A percentile compares a stretch with the other conserved stretches of the same genome.
Conservation (phyloP, 2,329 filamentous ascomycete species). For the Myriosclerotinia duriaeana region DNA sequence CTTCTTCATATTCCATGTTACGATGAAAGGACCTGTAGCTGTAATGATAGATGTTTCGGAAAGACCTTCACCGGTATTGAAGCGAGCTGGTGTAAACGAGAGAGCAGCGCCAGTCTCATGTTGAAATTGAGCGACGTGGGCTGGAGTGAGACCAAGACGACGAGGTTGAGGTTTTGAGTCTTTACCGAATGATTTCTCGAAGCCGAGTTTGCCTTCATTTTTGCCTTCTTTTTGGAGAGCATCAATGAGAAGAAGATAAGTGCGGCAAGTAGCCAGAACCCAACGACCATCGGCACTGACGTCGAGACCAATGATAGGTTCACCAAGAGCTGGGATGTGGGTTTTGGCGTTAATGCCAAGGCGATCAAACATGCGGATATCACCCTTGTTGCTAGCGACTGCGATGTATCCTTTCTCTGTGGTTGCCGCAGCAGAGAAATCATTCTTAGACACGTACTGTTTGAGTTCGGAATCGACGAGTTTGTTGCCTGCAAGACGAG, state of each 20-base stretch:
- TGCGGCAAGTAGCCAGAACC: conserved; percentile 91
- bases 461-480: conserved; percentile 91
- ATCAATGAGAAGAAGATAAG: conserved; percentile 92
- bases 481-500: conserved; percentile 85
- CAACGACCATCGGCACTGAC: conserved; percentile 94
- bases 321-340: conserved; percentile 89
- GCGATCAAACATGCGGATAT: conserved; percentile 93
- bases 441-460: conserved; percentile 95
- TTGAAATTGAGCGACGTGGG: conserved; percentile 95
- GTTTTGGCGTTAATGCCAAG: conserved; percentile 98
- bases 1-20: conserved; percentile 95
- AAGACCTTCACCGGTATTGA: conserved; percentile 81
- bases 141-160: conserved; percentile 82
- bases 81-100: conserved; percentile 85
- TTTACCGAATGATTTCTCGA: conserved; percentile 89
- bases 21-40: conserved; percentile 91
- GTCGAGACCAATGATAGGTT: conserved; percentile 91
- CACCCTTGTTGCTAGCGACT: conserved; percentile 95
- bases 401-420: conserved; percentile 97
- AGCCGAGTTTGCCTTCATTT: conserved; percentile 96
- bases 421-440: conserved; percentile 90
- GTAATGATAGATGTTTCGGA: conserved; percentile 94
- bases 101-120: conserved; percentile 89
- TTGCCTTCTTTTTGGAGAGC: conserved; percentile 88
- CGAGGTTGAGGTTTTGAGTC: conserved; percentile 92